Base-by-base conservation (phyloP, 2,329 filamentous ascomycete genomes). In the Scleromitrula shiraiana region DNA sequence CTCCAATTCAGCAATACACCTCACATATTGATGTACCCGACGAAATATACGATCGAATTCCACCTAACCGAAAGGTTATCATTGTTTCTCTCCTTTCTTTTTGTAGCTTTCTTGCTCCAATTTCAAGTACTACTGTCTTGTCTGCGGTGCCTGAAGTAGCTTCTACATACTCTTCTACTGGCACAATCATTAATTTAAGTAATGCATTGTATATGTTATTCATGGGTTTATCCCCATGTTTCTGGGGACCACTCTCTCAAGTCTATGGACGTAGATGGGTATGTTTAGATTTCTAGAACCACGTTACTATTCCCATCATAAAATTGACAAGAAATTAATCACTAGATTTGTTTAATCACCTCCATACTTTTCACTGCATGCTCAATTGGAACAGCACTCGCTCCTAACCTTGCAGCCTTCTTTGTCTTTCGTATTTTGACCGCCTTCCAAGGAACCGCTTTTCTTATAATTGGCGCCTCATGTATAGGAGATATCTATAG, bases 81-180 rank as follows among this genome's bases (percentile, higher is more conserved):
- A 85, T 91, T 44, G 82, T 88, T 14, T 69, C 71, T 8, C 74
- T 89, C 5, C 67, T 90, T 44, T 82, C 84, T 0, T 86, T 83
- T 61, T 88, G 84, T 66, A 80, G 82, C 22, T 88, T 91, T 54
- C 70, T 91, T 37, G 81, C 86, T 1, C 87, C 87, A 0, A 77
- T 88, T 20, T 84, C 80, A 2, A 86, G 80, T 32, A 90, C 85
- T 0, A 82, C 82, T 1, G 78, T 90, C 7, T 66, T 91, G 10
- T 75, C 84, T 1, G 86, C 85, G 2, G 78, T 84, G 1, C 85
- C 85, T 1, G 85, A 91, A 63, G 80, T 91, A 5, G 83, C 84
- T 2, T 63, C 62, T 4, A 80, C 77, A 7, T 88, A 77, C 61
- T 54, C 70, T 32, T 87, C 82, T 0, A 83, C 77, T 0, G 82